phyloP scores from a whole-genome alignment of 2,329 filamentous ascomycete genomes.

The Phialophora macrospora region DNA sequence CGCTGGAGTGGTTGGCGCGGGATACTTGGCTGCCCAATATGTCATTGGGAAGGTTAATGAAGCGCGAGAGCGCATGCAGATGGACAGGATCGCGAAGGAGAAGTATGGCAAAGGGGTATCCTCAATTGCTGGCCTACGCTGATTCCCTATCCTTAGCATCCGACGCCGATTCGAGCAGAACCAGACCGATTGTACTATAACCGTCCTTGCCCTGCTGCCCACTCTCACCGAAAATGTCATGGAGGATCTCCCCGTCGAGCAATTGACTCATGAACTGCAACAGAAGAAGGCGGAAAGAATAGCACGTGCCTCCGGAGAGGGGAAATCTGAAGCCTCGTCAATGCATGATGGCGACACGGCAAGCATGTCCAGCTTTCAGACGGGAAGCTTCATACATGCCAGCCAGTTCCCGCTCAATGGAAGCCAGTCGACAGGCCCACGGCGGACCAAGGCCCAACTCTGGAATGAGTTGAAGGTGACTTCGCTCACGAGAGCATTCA shows the following conservation, averaged over 20 bases:
- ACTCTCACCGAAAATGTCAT: slow-evolving; percentile 89
- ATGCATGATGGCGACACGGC: slow-evolving; percentile 80
- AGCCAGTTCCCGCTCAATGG: slow-evolving; percentile 69
- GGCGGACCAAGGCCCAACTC: slow-evolving; percentile 85
- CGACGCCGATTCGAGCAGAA: slow-evolving; percentile 97
- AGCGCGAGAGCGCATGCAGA: slow-evolving; percentile 93
- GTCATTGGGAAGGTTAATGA: slow-evolving; percentile 88
- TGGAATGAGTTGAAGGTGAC: slow-evolving; percentile 95
- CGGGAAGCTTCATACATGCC: slow-evolving; percentile 80
- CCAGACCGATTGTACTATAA: slow-evolving; percentile 98
- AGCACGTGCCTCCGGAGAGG: slow-evolving; percentile 55
- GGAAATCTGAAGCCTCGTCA: slow-evolving; percentile 65
- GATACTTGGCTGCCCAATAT: slow-evolving; percentile 93
- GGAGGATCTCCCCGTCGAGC: slow-evolving; percentile 85
- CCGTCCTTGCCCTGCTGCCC: slow-evolving; percentile 90
- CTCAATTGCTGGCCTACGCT: slow-evolving; percentile 13
- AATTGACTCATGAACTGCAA: slow-evolving; percentile 90
- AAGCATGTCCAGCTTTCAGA: slow-evolving; percentile 75
- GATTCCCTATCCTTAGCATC: slow-evolving; percentile 62
- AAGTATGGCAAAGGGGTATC: slow-evolving; percentile 66
- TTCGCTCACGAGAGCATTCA: slow-evolving; percentile 91
- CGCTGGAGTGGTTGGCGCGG: slow-evolving; percentile 82
- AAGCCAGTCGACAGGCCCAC: slow-evolving; percentile 49
- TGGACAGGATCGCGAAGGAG: slow-evolving; percentile 92
- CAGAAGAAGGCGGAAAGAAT: slow-evolving; percentile 79